Evolutionary conservation across 805 yeast genomes (phyloP), one percentile per base, ranked within the genome.

Genomic region (Zygoascus bituminiphila): DNA sequence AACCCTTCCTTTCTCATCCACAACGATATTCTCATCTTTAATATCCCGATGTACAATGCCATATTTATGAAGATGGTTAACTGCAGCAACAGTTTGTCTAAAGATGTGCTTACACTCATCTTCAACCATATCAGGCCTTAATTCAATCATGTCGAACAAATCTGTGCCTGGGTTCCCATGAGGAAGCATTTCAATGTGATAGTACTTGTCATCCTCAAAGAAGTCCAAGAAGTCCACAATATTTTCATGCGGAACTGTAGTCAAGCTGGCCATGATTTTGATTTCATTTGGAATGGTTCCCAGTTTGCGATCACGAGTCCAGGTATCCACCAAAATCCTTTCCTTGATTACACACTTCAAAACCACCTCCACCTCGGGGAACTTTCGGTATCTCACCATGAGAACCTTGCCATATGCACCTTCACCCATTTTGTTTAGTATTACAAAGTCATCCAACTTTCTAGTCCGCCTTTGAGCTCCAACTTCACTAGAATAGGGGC

Each of bases 201-300:
- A 93, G 64, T 84, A 88, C 25, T 81, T 80, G 39, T 80, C 84
- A 66, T 93, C 98, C 63, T 93, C 98, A 59, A 91, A 93, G 60
- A 85, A 93, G 65, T 93, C 98, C 44, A 89, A 72, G 49, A 93
- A 75, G 53, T 84, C 73, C 76, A 88, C 79, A 41, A 89, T 85
- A 64, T 88, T 88, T 4, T 91, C 93, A 64, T 91, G 97, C 0
- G 93, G 94, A 41, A 71, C 68, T 2, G 61, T 40, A 25, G 53
- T 61, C 51, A 91, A 68, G n/a, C 81, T 80, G 25, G 91, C 82
- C 87, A 93, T 82, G 42, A 93, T 81, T 63, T 88, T 95, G 55
- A 93, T 93, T 64, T 93, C 98, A n/a, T 91, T 81, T 2, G 98
- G 98, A 33, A 93, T 84, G 0, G 96, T 89, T 5, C 98, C 98